Conservation (phyloP, 148 eudicot genomes). For the Silene latifolia region DNA sequence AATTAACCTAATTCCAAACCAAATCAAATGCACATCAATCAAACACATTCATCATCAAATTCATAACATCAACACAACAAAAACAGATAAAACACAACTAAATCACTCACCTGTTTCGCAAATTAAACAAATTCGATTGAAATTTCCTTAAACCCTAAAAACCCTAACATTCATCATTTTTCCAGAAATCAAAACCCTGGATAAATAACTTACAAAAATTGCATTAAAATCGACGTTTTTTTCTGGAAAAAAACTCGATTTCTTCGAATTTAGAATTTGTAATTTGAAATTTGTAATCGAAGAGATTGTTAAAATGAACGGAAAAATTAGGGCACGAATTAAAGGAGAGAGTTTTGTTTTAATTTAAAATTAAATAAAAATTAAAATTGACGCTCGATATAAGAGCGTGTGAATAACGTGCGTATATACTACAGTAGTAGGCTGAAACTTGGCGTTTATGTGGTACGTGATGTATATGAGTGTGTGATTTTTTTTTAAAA, state of each 20-base stretch:
- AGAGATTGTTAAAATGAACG: not conserved
- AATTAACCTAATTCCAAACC: slow-evolving; percentile 4
- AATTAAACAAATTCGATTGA: slow-evolving; percentile 20
- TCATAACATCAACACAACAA: slow-evolving; percentile 2
- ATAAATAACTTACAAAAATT: not conserved
- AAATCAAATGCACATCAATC: slow-evolving; percentile 14
- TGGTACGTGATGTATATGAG: not conserved
- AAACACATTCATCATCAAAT: slow-evolving; percentile 14
- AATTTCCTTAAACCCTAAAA: slow-evolving; percentile 43
- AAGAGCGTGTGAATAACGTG: not conserved
- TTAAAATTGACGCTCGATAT: not conserved
- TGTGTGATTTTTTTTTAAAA: not conserved
- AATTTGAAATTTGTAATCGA: not conserved
- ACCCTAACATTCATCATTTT: not conserved
- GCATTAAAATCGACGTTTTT: not conserved
- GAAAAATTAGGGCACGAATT: not conserved
- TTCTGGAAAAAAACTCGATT: not conserved
- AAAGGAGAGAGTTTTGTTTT: too few species aligned
- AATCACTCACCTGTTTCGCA: slow-evolving; percentile 23
- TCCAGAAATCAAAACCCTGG: not conserved
- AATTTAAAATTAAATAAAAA: too few species aligned
- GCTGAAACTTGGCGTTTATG: not conserved
- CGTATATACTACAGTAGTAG: not conserved
- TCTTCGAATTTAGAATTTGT: too few species aligned
- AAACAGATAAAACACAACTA: not conserved